Base-by-base conservation (phyloP, 2,329 filamentous ascomycete species). In the Sporothrix curviconia region DNA sequence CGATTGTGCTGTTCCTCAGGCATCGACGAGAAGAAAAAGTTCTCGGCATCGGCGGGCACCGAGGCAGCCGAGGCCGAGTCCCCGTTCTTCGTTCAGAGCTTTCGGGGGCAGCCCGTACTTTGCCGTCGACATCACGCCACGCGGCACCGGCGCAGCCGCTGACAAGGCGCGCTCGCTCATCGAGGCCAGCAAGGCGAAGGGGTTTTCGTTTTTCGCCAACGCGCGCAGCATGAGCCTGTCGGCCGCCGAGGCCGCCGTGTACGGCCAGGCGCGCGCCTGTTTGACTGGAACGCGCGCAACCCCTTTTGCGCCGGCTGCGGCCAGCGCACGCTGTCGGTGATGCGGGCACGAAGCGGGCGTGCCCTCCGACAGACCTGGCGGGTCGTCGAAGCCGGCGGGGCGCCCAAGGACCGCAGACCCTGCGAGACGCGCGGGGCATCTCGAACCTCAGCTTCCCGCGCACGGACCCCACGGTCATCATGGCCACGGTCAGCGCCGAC, bases 251-350 rank as follows among this genome's bases (percentile, higher is more conserved):
- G 94, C 92, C 59, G 90, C 92, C 51, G 88, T 96, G 46, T 96
- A 91, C 65, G 92, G 90, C 14, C 90, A 96, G 72, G 89, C 91
- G 7, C 85, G 92, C 56, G 88, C 46, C 78, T 96, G 25, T 77
- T 95, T 36, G 94, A 97, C 75, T 99, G 94, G 94, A 97, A 99
- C 74, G 79, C 79, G 25, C 87, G 92, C 53, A 96, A 95, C 72
- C 88, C 87, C 30, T 99, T 90, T 78, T 99, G 94, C 71, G 91
- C 85, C 32, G 86, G 87, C 57, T 99, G 94, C 72, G 92, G 94
- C 34, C 82, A 89, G 66, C 84, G 81, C 24, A 97, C 91, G 0
- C 76, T 96, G 60, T 87, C 86, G 17, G 78, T 89, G 25, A 86
- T 66, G 87, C 84, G 4, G 89, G 89, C 50, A 90, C 87, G 69